These are phyloP conservation scores for Lithohypha guttulata DNA, from an alignment of 2,329 filamentous ascomycete genomes.

Conservation along the genomic window DNA sequence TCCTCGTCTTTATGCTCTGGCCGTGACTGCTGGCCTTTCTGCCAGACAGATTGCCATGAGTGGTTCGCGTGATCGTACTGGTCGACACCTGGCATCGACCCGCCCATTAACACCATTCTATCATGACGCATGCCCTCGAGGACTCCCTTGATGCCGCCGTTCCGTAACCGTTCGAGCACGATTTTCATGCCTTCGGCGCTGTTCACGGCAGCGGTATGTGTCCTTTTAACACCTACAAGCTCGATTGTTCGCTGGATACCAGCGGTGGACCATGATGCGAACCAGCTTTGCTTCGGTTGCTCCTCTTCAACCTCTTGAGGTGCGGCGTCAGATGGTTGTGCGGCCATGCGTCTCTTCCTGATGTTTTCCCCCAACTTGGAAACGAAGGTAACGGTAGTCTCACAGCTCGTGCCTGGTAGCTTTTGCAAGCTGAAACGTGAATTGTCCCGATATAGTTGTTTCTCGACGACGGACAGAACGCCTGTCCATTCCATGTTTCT, in stretches of 20 bases:
- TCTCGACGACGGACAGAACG: slow-evolving; percentile 52
- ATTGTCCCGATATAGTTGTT: slow-evolving; percentile 45
- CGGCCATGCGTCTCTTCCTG: slow-evolving; percentile 35
- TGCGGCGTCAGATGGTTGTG: slow-evolving; percentile 20
- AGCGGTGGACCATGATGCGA: slow-evolving; percentile 48
- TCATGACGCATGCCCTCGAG: slow-evolving; percentile 60
- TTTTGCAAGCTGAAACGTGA: slow-evolving; percentile 7
- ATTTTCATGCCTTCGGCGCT: slow-evolving; percentile 58
- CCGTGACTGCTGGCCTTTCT: neutral
- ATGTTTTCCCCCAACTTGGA: slow-evolving; percentile 50
- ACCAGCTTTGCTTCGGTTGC: slow-evolving; percentile 44
- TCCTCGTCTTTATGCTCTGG: too few relatives aligned
- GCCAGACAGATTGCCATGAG: neutral
- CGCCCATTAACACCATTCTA: slow-evolving; percentile 31
- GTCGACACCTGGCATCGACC: slow-evolving; percentile 18
- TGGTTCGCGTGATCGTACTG: neutral
- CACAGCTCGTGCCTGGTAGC: slow-evolving; percentile 39
- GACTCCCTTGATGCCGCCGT: slow-evolving; percentile 57
- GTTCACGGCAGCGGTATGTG: slow-evolving; percentile 49
- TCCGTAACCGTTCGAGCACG: slow-evolving; percentile 51
- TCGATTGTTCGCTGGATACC: slow-evolving; percentile 55
- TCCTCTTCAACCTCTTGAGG: slow-evolving; percentile 33
- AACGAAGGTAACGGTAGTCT: slow-evolving; percentile 51
- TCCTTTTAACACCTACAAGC: slow-evolving; percentile 49
- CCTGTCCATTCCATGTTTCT: slow-evolving; percentile 57